Base-by-base conservation (phyloP, 768 basidiomycete species). In the Grammothele lineata region DNA sequence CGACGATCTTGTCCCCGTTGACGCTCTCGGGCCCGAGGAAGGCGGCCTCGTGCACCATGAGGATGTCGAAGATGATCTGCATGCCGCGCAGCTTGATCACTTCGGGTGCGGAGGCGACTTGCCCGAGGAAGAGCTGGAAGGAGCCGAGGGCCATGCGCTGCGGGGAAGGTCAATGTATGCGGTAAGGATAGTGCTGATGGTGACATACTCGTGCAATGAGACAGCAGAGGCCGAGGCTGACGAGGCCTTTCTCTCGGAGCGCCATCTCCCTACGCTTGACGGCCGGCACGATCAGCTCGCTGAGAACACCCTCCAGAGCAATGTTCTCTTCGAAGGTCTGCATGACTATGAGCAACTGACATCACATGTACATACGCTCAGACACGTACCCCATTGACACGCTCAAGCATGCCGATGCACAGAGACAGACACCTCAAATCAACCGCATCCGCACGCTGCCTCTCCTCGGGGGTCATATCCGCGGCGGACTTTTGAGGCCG, bases 211-310 rank as follows among this genome's bases (percentile, higher is more conserved):
- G 78, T 23, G 87, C 90, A 49, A 96, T 90, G 47, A 93, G 78
- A 58, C 85, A 92, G 61, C 89, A 92, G 12, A 94, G 69, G 1
- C 91, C 92, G 1, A 96, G 71, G 49, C 82, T 80, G 46, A 88
- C 70, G 10, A 93, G 71, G 1, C 91, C 91, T 62, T 86, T 83
- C 63, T 92, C 87, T 33, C 89, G 76, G 57, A 94, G 73, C 1
- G 76, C 72, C 5, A 88, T 73, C 56, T 95, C 92, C 66, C 94
- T 94, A 43, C 90, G 80, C 60, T 85, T 83, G 36, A 97, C 89
- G 4, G 90, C 81, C 2, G 95, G 95, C 25, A 96, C 80, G 58
- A 97, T 91, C 15, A 99, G 71, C 56, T 97, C 92, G 9, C 88
- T 72, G 63, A 81, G 61, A 18, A 75, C 64, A 22, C 88, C 86